phyloP scores from a whole-genome alignment of 139 green algal species.

The Tetraselmis chui region DNA sequence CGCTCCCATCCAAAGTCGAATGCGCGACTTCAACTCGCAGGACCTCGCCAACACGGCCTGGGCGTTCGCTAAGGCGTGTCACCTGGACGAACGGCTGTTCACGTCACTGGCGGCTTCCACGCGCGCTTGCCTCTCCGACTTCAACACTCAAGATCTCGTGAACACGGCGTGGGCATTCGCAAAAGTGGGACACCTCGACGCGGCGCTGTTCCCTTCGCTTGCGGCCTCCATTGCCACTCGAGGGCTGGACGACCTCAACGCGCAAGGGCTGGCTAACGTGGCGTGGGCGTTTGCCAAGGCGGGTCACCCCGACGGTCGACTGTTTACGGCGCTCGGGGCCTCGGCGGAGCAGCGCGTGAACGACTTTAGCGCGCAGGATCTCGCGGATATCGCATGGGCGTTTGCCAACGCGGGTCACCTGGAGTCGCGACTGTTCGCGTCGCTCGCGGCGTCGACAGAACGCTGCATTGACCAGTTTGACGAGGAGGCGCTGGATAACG shows the following conservation, averaged over 20 bases:
- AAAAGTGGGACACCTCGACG: conserved; percentile 21
- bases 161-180: conserved; percentile 20
- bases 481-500: conserved; percentile 26
- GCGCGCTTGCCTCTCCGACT: background rate
- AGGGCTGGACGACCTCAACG: conserved; percentile 15
- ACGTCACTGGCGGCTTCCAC: background rate
- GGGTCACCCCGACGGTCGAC: background rate
- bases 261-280: conserved; percentile 19
- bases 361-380: conserved; percentile 19
- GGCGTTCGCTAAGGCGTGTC: background rate
- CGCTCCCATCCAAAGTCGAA: background rate
- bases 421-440: conserved; percentile 9
- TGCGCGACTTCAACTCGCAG: conserved; percentile 15
- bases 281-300: conserved; percentile 25
- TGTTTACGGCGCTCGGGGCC: conserved; percentile 12
- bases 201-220: conserved; percentile 5
- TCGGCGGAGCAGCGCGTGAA: background rate
- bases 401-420: conserved; percentile 24
- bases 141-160: conserved; percentile 17
- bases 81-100: background rate
- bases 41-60: background rate
- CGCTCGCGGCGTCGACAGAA: conserved; percentile 8
- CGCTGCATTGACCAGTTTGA: conserved; percentile 12
- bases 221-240: background rate
- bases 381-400: conserved; percentile 21